Evolutionary conservation across 371 early-diverging fungal species (phyloP).

Genomic region (Mucor lusitanicus): DNA sequence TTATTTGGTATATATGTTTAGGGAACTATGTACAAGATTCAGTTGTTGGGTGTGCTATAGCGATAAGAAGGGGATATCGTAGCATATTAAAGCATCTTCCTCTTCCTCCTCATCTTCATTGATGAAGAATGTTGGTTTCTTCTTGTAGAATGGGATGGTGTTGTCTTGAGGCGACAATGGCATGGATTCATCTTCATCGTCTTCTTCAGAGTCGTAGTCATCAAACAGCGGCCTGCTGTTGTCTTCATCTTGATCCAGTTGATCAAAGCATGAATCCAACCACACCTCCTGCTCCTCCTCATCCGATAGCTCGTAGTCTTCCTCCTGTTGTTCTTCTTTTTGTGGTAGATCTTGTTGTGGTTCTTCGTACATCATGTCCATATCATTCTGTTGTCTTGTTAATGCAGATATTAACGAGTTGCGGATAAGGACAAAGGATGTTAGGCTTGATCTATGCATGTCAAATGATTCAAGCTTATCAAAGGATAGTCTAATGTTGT

Average conservation of each 20-base stretch:
- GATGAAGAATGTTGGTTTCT: slow-evolving; percentile 14
- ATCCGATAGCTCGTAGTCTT: slow-evolving; percentile 7
- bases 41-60: background rate
- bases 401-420: slow-evolving; percentile 22
- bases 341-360: background rate
- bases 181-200: slow-evolving; percentile 21
- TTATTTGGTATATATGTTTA: background rate
- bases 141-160: background rate
- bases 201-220: slow-evolving; percentile 12
- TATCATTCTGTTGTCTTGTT: slow-evolving; percentile 9
- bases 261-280: slow-evolving; percentile 22
- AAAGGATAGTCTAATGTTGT: slow-evolving; percentile 23
- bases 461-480: slow-evolving; percentile 26
- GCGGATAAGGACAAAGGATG: slow-evolving; percentile 24
- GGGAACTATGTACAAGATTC: background rate
- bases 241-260: slow-evolving; percentile 12
- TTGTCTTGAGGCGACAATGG: slow-evolving; percentile 23
- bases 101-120: slow-evolving; percentile 21
- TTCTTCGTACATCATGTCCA: slow-evolving; percentile 7
- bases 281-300: slow-evolving; percentile 7
- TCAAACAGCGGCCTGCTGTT: background rate
- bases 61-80: slow-evolving; percentile 21
- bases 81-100: slow-evolving; percentile 13
- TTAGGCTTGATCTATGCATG: slow-evolving; percentile 18
- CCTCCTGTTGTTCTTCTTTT: slow-evolving; percentile 6